Conservation (phyloP, 306 rosid species). For the Fagus crenata region DNA sequence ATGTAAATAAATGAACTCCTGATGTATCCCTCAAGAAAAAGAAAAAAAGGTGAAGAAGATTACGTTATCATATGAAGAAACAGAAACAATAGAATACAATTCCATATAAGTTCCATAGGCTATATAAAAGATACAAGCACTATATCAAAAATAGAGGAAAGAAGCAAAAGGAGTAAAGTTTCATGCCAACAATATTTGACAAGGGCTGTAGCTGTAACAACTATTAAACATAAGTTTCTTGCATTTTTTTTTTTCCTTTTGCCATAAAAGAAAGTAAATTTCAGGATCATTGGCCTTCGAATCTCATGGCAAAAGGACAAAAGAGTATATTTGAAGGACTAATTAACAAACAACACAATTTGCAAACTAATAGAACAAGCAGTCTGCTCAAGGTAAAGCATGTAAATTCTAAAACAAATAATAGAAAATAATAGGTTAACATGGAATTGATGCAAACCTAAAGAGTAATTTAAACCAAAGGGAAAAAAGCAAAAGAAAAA, state of each 20-base stretch:
- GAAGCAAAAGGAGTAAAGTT: background rate
- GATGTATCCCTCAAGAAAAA: background rate
- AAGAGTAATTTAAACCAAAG: no score
- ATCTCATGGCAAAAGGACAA: background rate
- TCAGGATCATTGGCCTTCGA: no score
- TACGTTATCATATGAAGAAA: background rate
- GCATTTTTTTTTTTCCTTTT: background rate
- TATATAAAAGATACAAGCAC: background rate
- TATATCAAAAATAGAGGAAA: background rate
- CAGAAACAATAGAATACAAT: background rate
- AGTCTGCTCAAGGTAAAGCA: no score
- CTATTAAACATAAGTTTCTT: background rate
- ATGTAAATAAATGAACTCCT: background rate
- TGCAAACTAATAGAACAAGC: no score
- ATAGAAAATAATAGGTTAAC: no score
- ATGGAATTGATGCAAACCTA: no score
- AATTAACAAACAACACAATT: background rate
- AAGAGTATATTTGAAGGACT: background rate
- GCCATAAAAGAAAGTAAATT: background rate
- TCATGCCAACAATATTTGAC: background rate
- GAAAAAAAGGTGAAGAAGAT: background rate
- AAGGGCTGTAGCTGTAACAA: no score
- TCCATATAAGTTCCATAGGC: background rate
- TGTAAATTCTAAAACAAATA: no score
- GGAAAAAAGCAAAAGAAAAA: no score